Conservation (phyloP, 768 basidiomycete species). For the Lentinula aciculospora region DNA sequence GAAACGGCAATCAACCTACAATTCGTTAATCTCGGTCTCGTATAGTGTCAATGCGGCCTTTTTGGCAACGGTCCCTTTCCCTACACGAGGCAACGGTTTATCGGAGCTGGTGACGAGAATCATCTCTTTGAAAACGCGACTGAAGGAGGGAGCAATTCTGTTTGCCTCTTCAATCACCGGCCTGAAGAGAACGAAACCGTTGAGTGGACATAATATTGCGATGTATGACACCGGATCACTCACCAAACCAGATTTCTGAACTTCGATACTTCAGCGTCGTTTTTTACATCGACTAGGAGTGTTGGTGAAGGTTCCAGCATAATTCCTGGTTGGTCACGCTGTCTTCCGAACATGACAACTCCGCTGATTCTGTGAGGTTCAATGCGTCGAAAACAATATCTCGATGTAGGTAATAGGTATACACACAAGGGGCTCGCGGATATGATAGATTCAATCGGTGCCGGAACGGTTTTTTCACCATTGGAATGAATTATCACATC, state of each 20-base stretch:
- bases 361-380: conserved; percentile 23
- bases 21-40: conserved; percentile 29
- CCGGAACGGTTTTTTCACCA: conserved; percentile 27
- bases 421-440: conserved; percentile 18
- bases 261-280: conserved; percentile 12
- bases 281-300: conserved; percentile 23
- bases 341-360: conserved; percentile 36
- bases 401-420: conserved; percentile 18
- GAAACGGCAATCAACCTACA: conserved; percentile 25
- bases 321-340: conserved; percentile 24
- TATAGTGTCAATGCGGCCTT: conserved; percentile 34
- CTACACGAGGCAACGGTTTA: conserved; percentile 37
- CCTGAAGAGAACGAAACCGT: conserved; percentile 15
- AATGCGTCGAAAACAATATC: conserved; percentile 13
- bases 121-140: conserved; percentile 47
- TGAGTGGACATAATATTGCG: background rate
- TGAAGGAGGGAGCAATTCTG: conserved; percentile 29
- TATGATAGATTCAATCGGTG: conserved; percentile 20
- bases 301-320: conserved; percentile 22
- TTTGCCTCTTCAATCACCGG: conserved; percentile 37
- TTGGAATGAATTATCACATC: conserved; percentile 24
- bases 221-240: conserved; percentile 21
- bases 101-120: conserved; percentile 33
- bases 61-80: conserved; percentile 40
- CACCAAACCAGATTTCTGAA: conserved; percentile 25